Evolutionary conservation across 23 red algal genomes (phyloP).

Genomic region (Agarophyton chilense): DNA sequence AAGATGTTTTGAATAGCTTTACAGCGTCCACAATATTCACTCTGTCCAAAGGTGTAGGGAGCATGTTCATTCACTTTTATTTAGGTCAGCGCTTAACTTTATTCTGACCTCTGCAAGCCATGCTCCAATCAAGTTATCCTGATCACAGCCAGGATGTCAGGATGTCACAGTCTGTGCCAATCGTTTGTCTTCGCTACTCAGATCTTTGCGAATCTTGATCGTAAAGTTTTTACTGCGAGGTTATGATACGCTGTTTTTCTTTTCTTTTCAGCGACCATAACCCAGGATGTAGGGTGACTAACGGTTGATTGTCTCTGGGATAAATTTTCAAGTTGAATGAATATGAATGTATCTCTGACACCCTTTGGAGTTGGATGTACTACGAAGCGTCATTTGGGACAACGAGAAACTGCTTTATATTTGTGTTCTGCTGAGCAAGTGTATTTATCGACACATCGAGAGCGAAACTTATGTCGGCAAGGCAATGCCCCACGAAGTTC

Average conservation of each 20-base stretch:
- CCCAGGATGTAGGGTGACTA: not conserved
- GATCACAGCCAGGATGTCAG: not conserved
- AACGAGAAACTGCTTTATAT: not conserved
- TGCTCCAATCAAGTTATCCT: not conserved
- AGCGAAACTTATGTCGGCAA: conserved; percentile 42
- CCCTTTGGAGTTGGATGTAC: conserved; percentile 40
- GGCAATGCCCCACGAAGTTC: conserved; percentile 13
- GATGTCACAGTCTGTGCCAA: no score
- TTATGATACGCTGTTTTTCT: no score
- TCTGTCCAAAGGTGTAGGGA: no score
- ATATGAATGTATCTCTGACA: conserved; percentile 18
- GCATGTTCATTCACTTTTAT: no score
- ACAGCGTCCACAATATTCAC: no score
- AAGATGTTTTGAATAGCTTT: no score
- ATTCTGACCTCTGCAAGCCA: not conserved
- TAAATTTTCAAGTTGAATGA: not conserved
- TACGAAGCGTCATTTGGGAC: conserved; percentile 18
- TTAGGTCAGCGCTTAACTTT: no score
- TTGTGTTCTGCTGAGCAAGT: not conserved
- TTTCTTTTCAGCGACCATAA: not conserved
- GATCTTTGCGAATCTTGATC: not conserved
- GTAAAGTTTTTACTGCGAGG: not conserved
- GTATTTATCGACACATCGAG: conserved; percentile 35
- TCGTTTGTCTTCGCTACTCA: no score
- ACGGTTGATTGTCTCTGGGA: not conserved